Base-by-base conservation (phyloP, 805 yeast species). In the Aciculoconidium aculeatum region DNA sequence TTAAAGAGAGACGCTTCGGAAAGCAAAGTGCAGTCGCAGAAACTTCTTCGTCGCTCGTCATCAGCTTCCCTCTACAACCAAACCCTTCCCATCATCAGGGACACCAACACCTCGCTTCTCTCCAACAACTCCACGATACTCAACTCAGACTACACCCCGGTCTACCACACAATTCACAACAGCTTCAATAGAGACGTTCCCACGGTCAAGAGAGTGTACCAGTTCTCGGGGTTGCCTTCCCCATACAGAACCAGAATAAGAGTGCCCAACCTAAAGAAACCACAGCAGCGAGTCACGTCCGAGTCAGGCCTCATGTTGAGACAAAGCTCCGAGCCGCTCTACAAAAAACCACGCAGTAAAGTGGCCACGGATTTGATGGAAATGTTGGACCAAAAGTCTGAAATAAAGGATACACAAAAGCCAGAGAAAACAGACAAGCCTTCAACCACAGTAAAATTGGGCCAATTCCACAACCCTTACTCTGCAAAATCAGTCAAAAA, bases 201-300 rank as follows among this genome's bases (percentile, higher is more conserved):
- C 6, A 53, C 70, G 4, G 51, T 60, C 6, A 63, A 59, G 39
- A 39, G 71, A 35, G 70, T 65, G 7, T 63, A 63, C 40, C 69
- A 61, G 30, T 65, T 65, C 32, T 58, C 67, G 1, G 71, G 70
- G 1, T 43, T 65, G 18, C 70, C 70, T 4, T 61, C 68, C 3
- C 69, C 70, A 2, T 64, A 62, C 40, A 43, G 57, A 35, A 63
- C 69, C 2, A 51, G 64, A 36, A 63, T 53, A 35, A 52, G 45
- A 36, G 55, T 60, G 15, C 68, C 59, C 2, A 44, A 49, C 14
- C 15, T 36, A 40, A 15, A 39, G 30, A 22, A 35, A 37, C 17
- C 29, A 30, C 27, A 36, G 43, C 11, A 21, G 39, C 6, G 31
- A 32, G 7, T 25, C 43, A 10, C 9, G 17, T 12, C 15, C 17